Conservation (phyloP, 805 yeast species). For the Ogataea ganodermae region DNA sequence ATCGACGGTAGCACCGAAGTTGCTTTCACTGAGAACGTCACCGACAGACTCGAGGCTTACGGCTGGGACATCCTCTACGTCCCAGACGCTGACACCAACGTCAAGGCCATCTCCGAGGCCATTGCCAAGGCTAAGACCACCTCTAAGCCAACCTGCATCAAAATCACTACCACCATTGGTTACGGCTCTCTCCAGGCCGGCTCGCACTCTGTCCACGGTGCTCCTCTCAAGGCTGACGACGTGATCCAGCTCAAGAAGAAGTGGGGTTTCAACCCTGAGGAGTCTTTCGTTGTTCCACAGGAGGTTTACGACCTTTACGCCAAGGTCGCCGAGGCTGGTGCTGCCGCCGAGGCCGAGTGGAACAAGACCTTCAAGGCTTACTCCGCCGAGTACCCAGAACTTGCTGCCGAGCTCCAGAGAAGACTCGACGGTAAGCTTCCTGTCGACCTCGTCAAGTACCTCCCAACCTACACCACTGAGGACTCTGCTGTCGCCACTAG, state of each 20-base stretch:
- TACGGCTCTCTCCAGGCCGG: conserved; percentile 86
- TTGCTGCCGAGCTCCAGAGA: conserved; percentile 77
- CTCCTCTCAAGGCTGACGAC: conserved; percentile 94
- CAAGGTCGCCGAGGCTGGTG: conserved; percentile 61
- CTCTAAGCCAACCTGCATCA: conserved; percentile 87
- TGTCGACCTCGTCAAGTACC: conserved; percentile 69
- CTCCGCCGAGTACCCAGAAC: conserved; percentile 67
- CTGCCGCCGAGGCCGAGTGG: conserved; percentile 75
- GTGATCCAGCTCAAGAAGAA: conserved; percentile 79
- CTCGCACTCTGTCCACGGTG: conserved; percentile 92
- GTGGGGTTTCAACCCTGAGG: conserved; percentile 86
- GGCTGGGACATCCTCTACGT: conserved; percentile 90
- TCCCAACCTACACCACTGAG: conserved; percentile 76
- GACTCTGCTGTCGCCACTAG: conserved; percentile 92
- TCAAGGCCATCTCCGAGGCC: conserved; percentile 67
- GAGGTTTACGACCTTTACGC: conserved; percentile 77
- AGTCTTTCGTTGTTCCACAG: conserved; percentile 75
- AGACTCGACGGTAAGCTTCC: conserved; percentile 81
- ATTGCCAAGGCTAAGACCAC: conserved; percentile 78
- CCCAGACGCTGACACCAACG: conserved; percentile 77
- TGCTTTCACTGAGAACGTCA: conserved; percentile 92
- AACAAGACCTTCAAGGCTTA: conserved; percentile 61
- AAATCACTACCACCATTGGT: conserved; percentile 90
- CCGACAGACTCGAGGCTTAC: conserved; percentile 81
- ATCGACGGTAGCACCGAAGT: conserved; percentile 90